Base-by-base conservation (phyloP, 129 eudicot species). In the Tagetes patula region DNA sequence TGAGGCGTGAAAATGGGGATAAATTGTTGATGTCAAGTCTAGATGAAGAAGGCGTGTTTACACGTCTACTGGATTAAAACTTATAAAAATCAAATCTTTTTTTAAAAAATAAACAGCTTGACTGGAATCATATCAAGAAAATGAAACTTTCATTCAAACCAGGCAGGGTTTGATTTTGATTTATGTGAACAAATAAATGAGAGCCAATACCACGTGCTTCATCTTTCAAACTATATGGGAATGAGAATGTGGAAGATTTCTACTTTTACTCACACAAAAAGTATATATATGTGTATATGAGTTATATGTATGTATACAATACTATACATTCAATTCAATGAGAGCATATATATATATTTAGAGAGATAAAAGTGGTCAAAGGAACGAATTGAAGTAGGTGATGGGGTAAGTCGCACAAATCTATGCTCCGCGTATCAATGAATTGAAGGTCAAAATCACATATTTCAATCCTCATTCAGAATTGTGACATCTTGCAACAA, bases 361-460 rank as follows among this genome's bases (percentile, higher is more conserved):
- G 70, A 72, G 73, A 60, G 60, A 52, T 52, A 38, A 52, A 50
- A 1, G 0, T 63, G 84, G 91, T 86, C 91, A 86, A 86, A 83
- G 84, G 76, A 74, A 49, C 66, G 82, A 20, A 20, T 20, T 20
- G 72, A 68, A 78, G 84, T 80, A 42, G 69, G 62, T 75, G 64
- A 67, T 67, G 52, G 71, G 76, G 75, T 42, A 55, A 70, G 77
- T 77, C 65, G 45, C 30, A 76, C 31, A 20, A 55, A 76, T 59
- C 36, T 36, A 50, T 62, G 72, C 30, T 63, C 70, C 77, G 11
- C 30, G 65, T 45, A 73, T 61, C 31, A 39, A 31, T 14, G 1
- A 27, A 52, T 3, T 46, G 37, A 77, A 70, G 53, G 72, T 78
- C 77, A 71, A 41, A 8, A 71, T 48, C 82, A 50, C 72, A 64